Evolutionary conservation across 2,329 filamentous ascomycete genomes (phyloP).

Genomic region (Phaeosphaeria sp.): DNA sequence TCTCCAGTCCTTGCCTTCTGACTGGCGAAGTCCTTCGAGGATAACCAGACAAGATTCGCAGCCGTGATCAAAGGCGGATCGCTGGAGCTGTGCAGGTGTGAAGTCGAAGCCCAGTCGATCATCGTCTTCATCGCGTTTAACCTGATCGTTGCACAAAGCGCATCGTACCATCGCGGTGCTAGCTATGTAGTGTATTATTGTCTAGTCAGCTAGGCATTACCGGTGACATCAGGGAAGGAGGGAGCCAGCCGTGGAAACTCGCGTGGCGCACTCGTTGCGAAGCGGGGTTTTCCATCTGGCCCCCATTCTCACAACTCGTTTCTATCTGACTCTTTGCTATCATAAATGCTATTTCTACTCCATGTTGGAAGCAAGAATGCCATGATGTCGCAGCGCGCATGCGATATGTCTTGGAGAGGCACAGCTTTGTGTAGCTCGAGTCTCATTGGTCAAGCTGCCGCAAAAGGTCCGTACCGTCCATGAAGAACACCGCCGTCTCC

Average conservation of each 20-base stretch:
- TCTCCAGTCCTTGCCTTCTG: conserved; percentile 8
- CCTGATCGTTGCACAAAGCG: conserved; percentile 13
- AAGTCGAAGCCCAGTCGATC: conserved; percentile 17
- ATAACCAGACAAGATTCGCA: conserved; percentile 20
- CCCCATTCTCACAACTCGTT: not conserved
- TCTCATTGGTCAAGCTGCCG: not conserved
- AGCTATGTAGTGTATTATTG: not conserved
- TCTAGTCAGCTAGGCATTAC: not conserved
- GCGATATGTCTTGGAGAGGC: not conserved
- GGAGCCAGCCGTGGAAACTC: not conserved
- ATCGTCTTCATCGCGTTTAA: conserved; percentile 11
- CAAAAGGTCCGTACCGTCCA: not conserved
- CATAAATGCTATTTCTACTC: too few relatives aligned
- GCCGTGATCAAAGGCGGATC: conserved; percentile 7
- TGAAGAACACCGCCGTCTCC: too few relatives aligned
- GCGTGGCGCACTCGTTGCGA: not conserved
- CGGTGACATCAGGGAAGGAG: not conserved
- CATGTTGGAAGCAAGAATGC: not conserved
- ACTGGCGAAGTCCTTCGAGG: conserved; percentile 21
- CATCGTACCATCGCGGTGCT: conserved; percentile 6
- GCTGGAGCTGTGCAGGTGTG: conserved; percentile 12
- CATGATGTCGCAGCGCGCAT: not conserved
- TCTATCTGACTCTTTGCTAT: too few relatives aligned
- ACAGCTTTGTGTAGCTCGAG: not conserved
- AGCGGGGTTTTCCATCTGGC: not conserved